phyloP scores from a whole-genome alignment of 164 flowering plant genomes.

The Stephania japonica region DNA sequence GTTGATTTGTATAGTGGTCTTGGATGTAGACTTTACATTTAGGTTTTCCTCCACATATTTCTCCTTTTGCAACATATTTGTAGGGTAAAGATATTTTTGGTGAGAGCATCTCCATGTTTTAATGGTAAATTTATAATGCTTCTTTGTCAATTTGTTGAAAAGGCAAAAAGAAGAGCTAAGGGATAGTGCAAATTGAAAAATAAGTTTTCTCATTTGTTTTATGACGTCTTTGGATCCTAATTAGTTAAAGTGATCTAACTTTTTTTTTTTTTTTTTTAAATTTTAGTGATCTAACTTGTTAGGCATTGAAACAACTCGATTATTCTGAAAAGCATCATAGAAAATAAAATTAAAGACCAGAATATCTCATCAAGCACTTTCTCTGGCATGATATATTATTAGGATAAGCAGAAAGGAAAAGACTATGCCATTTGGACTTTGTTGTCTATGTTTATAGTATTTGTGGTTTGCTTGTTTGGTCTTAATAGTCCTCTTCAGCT shows the following conservation, averaged over 20 bases:
- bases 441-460: not conserved
- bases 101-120: not conserved
- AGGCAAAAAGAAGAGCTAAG: not conserved
- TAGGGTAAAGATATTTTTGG: not conserved
- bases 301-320: too few species aligned
- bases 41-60: not conserved
- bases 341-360: not conserved
- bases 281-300: too few species aligned
- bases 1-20: not conserved
- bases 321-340: too few species aligned
- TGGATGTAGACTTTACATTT: not conserved
- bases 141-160: not conserved
- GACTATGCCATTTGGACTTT: not conserved
- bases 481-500: not conserved
- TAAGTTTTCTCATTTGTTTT: not conserved
- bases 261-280: too few species aligned
- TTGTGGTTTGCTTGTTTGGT: not conserved
- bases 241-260: not conserved
- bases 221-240: not conserved
- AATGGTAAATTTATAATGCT: not conserved
- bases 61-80: not conserved
- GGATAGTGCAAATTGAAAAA: not conserved
- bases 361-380: slow-evolving; percentile 1
- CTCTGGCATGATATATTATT: not conserved
- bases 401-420: not conserved